Evolutionary conservation across 2,329 filamentous ascomycete species (phyloP).

Genomic region (Monosporascus sp.): DNA sequence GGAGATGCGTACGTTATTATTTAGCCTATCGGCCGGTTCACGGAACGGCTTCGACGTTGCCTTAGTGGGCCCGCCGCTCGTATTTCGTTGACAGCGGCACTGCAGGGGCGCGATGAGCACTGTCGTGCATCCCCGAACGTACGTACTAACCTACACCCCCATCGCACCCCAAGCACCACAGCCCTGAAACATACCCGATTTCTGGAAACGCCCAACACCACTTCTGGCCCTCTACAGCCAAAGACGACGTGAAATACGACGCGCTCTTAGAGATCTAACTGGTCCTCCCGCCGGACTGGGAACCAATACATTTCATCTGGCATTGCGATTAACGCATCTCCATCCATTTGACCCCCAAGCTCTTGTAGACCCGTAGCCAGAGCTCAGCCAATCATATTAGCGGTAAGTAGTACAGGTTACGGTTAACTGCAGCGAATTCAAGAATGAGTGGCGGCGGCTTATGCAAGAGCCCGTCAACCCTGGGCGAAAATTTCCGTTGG

Average conservation of each 20-base stretch:
- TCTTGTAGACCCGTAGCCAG: constrained; percentile 13
- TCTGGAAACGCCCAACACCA: neutral
- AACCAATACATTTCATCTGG: neutral
- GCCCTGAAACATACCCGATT: neutral
- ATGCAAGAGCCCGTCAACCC: constrained; percentile 18
- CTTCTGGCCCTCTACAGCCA: neutral
- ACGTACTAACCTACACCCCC: neutral
- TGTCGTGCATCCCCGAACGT: neutral
- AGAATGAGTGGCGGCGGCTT: constrained; percentile 24
- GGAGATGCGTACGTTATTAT: neutral
- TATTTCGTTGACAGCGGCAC: neutral
- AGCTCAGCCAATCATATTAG: constrained; percentile 17
- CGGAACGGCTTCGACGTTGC: neutral
- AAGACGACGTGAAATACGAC: neutral
- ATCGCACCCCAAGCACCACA: neutral
- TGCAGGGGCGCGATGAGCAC: neutral
- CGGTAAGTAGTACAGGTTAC: constrained; percentile 16
- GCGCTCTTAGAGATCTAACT: neutral
- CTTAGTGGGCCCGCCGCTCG: neutral
- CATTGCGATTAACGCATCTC: constrained; percentile 4
- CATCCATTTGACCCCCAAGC: constrained; percentile 14
- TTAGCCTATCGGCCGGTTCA: neutral
- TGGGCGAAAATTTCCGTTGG: constrained; percentile 21
- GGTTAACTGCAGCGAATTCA: constrained; percentile 21
- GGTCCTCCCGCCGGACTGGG: neutral